phyloP scores from a whole-genome alignment of 164 flowering plant genomes.

The Vitis cinerea region DNA sequence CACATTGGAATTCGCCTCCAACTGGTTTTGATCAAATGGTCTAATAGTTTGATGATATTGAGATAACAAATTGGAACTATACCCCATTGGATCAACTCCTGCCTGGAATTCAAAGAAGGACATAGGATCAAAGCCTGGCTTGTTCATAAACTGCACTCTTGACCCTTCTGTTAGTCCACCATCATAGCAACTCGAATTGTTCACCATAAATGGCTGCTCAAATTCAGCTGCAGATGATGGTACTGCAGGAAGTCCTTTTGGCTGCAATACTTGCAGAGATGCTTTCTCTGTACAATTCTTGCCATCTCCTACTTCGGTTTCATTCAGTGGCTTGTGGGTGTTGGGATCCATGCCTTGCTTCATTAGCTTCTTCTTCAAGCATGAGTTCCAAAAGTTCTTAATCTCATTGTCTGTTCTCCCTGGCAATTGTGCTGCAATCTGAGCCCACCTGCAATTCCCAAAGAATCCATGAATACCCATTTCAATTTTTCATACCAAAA shows the following conservation, averaged over 20 bases:
- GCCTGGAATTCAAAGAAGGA: constrained; percentile 28
- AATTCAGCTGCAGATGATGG: constrained; percentile 9
- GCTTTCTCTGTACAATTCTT: constrained; percentile 14
- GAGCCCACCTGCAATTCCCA: constrained; percentile 75
- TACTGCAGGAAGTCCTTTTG: constrained; percentile 7
- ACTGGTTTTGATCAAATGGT: constrained; percentile 21
- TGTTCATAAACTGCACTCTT: constrained; percentile 20
- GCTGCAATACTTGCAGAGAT: constrained; percentile 11
- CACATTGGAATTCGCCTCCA: constrained; percentile 23
- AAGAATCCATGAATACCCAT: constrained; percentile 5
- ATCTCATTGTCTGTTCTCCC: constrained; percentile 96
- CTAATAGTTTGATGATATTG: constrained; percentile 20
- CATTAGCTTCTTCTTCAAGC: constrained; percentile 76
- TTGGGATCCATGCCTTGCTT: constrained; percentile 84
- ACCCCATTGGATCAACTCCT: constrained; percentile 13
- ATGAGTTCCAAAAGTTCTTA: constrained; percentile 88
- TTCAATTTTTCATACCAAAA: background rate
- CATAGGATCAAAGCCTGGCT: constrained; percentile 35
- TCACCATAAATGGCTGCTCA: constrained; percentile 29
- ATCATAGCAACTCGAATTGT: constrained; percentile 12
- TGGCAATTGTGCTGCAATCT: constrained; percentile 80
- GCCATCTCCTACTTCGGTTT: constrained; percentile 27
- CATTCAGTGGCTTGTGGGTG: constrained; percentile 64
- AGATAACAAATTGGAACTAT: constrained; percentile 14
- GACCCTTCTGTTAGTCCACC: constrained; percentile 14